Evolutionary conservation across 2,329 filamentous ascomycete species (phyloP).

Genomic region (Pseudogymnoascus sp.): DNA sequence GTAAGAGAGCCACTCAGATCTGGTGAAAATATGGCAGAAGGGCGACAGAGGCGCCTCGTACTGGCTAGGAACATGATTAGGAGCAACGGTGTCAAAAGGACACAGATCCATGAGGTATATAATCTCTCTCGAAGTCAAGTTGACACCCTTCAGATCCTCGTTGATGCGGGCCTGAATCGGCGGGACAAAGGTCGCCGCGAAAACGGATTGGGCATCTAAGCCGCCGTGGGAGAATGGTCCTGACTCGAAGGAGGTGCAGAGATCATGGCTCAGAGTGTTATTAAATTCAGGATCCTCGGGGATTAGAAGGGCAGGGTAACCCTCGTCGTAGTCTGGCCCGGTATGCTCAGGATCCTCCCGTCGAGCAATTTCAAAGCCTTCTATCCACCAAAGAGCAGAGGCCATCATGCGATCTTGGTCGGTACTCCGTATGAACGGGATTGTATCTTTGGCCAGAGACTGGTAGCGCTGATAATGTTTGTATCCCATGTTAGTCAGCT

Average conservation of each 20-base stretch:
- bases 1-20: slow-evolving; percentile 69
- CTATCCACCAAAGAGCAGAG: slow-evolving; percentile 69
- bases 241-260: slow-evolving; percentile 65
- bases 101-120: slow-evolving; percentile 83
- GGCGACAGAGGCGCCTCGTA: slow-evolving; percentile 54
- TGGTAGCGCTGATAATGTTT: slow-evolving; percentile 72
- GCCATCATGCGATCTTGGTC: slow-evolving; percentile 65
- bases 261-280: slow-evolving; percentile 73
- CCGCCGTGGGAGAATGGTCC: slow-evolving; percentile 46
- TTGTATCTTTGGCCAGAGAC: slow-evolving; percentile 48
- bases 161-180: slow-evolving; percentile 66
- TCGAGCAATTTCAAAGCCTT: slow-evolving; percentile 58
- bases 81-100: slow-evolving; percentile 73
- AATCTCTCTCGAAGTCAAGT: slow-evolving; percentile 56
- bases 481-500: slow-evolving; percentile 68
- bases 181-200: slow-evolving; percentile 58
- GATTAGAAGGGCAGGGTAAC: slow-evolving; percentile 58
- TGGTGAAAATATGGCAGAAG: slow-evolving; percentile 72
- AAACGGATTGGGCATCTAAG: slow-evolving; percentile 47
- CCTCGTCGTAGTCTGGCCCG: slow-evolving; percentile 37
- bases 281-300: slow-evolving; percentile 62
- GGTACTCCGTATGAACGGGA: slow-evolving; percentile 67
- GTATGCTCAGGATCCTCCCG: slow-evolving; percentile 34
- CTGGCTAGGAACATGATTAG: slow-evolving; percentile 50
- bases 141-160: slow-evolving; percentile 58